Evolutionary conservation across 2,329 filamentous ascomycete genomes (phyloP), one percentile per base, ranked within the genome.

Genomic region (Rhinocladiella mackenziei): DNA sequence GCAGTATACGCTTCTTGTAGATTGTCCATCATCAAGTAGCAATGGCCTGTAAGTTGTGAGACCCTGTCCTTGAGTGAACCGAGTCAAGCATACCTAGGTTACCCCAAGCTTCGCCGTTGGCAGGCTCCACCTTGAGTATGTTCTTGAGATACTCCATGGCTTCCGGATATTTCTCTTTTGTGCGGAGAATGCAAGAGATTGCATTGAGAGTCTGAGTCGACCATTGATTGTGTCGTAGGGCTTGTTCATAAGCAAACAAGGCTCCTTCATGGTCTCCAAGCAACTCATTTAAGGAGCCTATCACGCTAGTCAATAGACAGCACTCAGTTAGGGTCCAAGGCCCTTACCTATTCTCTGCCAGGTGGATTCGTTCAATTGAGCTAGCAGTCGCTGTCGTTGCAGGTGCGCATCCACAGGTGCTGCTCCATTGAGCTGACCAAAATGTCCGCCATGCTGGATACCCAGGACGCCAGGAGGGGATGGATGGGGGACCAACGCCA

Each of bases 11-110:
- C 92, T 62, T 97, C 89, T 67, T 97, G 92, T 23, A 97, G 70
- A 60, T 96, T 91, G 61, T 98, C 92, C 79, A 95, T 94, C 92
- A 98, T 98, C 18, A 98, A 75, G 63, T 91, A 94, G 69, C 92
- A 97, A 65, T 97, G 92, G n/a, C 92, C 88, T 91, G 56, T 10
- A 32, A 20, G 37, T 41, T 18, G 17, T 54, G 58, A 30, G 56
- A 56, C 60, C 37, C 63, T 58, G 41, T 55, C 38, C 53, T 25
- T 22, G 39, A 32, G 17, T 23, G 29, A 11, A 4, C 14, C 2
- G 25, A 26, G 8, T 13, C n/a, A 25, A 5, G 17, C 78, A 54
- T 75, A 92, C 87, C 91, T 20, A 97, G 75, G 62, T 89, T 95
- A 35, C 91, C 91, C 92, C 91, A 97, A 32, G 92, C 89, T 65